Base-by-base conservation (phyloP, 208 protist species). In the Leishmania guyanensis region DNA sequence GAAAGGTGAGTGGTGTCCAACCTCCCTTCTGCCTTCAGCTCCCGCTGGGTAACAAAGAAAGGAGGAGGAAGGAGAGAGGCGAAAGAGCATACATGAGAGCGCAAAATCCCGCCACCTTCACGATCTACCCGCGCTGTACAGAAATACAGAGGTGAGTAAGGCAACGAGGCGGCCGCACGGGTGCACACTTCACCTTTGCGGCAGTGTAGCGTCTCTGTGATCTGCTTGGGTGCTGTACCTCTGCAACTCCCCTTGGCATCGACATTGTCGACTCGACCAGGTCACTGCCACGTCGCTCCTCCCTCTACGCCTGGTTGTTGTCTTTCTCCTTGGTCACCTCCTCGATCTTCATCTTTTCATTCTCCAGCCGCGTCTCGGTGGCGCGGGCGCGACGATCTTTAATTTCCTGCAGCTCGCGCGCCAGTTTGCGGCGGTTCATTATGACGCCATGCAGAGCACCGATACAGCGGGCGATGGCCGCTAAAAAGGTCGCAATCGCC, bases 401-500 rank as follows among this genome's bases (percentile, higher is more conserved):
- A 66, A 91, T 89, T 72, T 92, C 91, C 84, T 90, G 77, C 72
- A 97, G 86, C 81, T 98, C 94, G 12, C 93, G 88, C 33, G 88
- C 89, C 26, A 96, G 81, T 39, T 87, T 91, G 75, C 94, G 94
- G 51, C 92, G 90, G 77, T 98, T 96, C 29, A 95, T 84, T 72
- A 96, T 94, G 26, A 98, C 93, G 70, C 94, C 93, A 84, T 98
- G 93, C 50, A 98, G 83, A 5, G 91, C 91, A 14, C 91, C 85
- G 64, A 98, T 91, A 80, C 92, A 96, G 69, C 94, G 91, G 17
- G 88, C 93, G 77, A 94, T 90, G 62, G 93, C 89, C 17, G 93
- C 94, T 62, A 98, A 77, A 78, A 96, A 98, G 71, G 93, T 98
- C 39, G 92, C 89, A 65, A 98, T 91, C 54, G 93, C 92, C 81